Evolutionary conservation across 768 basidiomycete species (phyloP), one percentile per base, ranked within the genome.

Genomic region (Termitomyces sp.): DNA sequence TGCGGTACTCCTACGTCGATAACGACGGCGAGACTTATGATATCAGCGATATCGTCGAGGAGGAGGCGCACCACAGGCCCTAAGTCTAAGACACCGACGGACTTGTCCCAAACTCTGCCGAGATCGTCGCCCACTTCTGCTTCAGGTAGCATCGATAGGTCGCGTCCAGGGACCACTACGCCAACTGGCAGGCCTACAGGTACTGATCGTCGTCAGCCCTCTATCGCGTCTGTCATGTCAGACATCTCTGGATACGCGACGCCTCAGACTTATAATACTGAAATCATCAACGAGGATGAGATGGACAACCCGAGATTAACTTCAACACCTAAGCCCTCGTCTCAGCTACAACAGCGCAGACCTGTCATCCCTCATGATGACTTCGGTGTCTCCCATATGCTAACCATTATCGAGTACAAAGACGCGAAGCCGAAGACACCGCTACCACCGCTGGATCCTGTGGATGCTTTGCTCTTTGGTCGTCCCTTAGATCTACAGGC

Each of bases 1-100:
- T 94, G 76, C 88, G 96, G 0, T 99, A 99, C 72, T 97, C 96
- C 42, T 98, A 94, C 71, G 90, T 98, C 45, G 89, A 94, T 63
- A 82, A 86, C 3, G 93, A 95, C 63, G 96, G 95, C 2, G 92
- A 92, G 75, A 90, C 90, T 0, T 91, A 88, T 68, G 96, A 98
- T 72, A 94, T 98, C 71, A 94, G 92, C 68, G 90, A 96, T 64
- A 89, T 97, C 54, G 83, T 98, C 51, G 94, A 96, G 70, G 86
- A 92, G 73, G 96, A 96, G 67, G 53, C 79, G 79, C 7, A 74
- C 78, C 24, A 16, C 3, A 7, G 74, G 71, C 3, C 55, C 74
- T 13, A 69, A 61, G 54, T 66, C 65, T 7, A 62, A 59, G 28
- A 65, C 67, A 1, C 64, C 72, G 35, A 59, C 48, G 44, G 58